These are phyloP conservation scores for Aspergillus hortae DNA, from an alignment of 2,329 filamentous ascomycete species.

Conservation along the genomic window DNA sequence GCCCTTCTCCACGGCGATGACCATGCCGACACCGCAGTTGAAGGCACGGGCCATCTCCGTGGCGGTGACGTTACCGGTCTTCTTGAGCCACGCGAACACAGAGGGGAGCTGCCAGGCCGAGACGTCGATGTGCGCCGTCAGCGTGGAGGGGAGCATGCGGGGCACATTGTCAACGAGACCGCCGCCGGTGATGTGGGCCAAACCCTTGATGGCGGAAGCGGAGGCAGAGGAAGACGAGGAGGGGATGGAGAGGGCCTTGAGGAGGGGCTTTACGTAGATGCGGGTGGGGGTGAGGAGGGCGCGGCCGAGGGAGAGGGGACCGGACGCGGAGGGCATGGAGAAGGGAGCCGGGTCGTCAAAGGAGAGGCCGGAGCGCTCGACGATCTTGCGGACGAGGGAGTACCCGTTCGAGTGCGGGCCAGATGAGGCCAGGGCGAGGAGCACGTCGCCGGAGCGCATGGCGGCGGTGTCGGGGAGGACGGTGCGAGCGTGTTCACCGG, in stretches of 20 bases:
- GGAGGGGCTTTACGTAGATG: constrained; percentile 84
- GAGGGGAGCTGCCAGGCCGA: constrained; percentile 69
- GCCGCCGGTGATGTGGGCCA: constrained; percentile 95
- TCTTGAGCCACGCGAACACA: constrained; percentile 85
- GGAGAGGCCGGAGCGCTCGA: constrained; percentile 66
- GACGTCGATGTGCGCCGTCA: constrained; percentile 79
- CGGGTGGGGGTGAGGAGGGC: constrained; percentile 83
- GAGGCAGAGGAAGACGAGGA: constrained; percentile 39
- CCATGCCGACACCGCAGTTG: constrained; percentile 95
- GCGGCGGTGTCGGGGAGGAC: constrained; percentile 71
- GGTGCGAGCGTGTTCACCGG: constrained; percentile 51
- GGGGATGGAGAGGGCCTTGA: constrained; percentile 56
- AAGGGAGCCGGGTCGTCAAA: constrained; percentile 77
- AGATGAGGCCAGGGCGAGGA: constrained; percentile 79
- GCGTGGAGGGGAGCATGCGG: constrained; percentile 76
- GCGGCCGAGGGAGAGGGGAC: constrained; percentile 56
- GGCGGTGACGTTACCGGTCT: constrained; percentile 63
- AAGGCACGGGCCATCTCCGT: constrained; percentile 87
- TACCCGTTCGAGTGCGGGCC: constrained; percentile 97
- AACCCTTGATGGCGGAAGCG: constrained; percentile 70
- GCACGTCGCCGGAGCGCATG: constrained; percentile 79
- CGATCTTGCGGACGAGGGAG: constrained; percentile 88
- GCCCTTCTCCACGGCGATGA: constrained; percentile 69
- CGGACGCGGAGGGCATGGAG: constrained; percentile 67
- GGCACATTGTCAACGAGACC: constrained; percentile 92